Base-by-base conservation (phyloP, 2,329 filamentous ascomycete species). In the Beauveria rudraprayagi region DNA sequence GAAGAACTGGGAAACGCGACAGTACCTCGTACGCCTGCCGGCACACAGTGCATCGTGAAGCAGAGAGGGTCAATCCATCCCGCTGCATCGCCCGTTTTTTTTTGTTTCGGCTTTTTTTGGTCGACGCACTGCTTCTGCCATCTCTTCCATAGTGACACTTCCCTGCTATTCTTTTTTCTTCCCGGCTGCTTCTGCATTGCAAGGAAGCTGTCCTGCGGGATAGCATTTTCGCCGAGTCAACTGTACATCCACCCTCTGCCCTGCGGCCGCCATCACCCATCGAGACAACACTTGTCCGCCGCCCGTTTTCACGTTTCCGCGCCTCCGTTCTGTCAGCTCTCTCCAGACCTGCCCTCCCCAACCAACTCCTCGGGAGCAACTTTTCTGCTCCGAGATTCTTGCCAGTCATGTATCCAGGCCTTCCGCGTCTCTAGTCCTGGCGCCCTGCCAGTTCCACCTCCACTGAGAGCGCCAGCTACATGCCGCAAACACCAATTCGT, bases 351-450 rank as follows among this genome's bases (percentile, higher is more conserved):
- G 14, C 19, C 17, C 28, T 34, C 48, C 34, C 48, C 48, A 43
- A 41, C 41, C 14, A 48, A 24, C 11, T 28, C 8, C 5, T 11
- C 46, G 52, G 24, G 51, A 56, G 59, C 59, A 26, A 44, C 53
- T 56, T 9, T 26, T 50, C 59, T 44, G 59, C 59, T 55, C 47
- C 44, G 34, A 51, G 22, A 19, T 10, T 14, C 37, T 51, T 46
- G 34, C 50, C 71, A 74, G 78, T 77, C 76, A 80, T 80, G 78
- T 77, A 75, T 78, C 68, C 71, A 69, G 70, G 69, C 71, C 69
- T 71, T 70, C 71, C 71, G 69, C 69, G 69, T 68, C 72, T 78
- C 68, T 80, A 79, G 77, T 76, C 74, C 74, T 77, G 77, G 77
- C 77, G 71, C 66, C 70, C 71, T 72, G 77, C 78, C 77, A 74